These are phyloP conservation scores for Acer yangbiense DNA, from an alignment of 345 rosid genomes.

Conservation along the genomic window DNA sequence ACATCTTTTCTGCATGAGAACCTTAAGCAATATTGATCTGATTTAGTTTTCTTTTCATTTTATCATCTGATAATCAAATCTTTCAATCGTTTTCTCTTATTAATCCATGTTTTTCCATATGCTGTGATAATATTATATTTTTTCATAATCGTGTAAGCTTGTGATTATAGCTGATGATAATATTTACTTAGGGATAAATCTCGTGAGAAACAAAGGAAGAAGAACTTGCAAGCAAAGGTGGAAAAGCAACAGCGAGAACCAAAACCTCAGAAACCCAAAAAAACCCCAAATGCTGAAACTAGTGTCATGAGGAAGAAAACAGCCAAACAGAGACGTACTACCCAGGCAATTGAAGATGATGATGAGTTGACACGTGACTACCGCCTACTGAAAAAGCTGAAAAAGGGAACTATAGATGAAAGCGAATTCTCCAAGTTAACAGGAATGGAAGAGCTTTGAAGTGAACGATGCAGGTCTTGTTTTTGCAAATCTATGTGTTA, in stretches of 20 bases:
- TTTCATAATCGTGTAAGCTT: not conserved
- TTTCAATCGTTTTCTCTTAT: too few species aligned
- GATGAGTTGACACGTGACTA: constrained; percentile 72
- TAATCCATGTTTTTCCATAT: too few species aligned
- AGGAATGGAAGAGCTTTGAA: constrained; percentile 67
- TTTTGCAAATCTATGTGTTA: not conserved
- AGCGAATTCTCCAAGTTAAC: constrained; percentile 68
- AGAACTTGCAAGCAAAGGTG: constrained; percentile 65
- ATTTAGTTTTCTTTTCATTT: too few species aligned
- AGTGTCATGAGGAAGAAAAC: constrained; percentile 59
- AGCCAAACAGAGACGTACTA: constrained; percentile 76
- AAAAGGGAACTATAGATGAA: constrained; percentile 71
- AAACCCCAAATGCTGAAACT: constrained; percentile 30
- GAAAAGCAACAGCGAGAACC: constrained; percentile 47
- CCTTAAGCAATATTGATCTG: too few species aligned
- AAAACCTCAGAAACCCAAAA: constrained; percentile 46
- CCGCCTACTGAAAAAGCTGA: constrained; percentile 61
- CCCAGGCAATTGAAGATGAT: constrained; percentile 76
- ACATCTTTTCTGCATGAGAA: too few species aligned
- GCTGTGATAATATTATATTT: not conserved
- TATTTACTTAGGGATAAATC: constrained; percentile 62
- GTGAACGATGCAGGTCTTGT: not conserved
- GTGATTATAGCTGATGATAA: constrained; percentile 13
- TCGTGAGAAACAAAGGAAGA: constrained; percentile 83
- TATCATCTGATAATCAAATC: too few species aligned